Evolutionary conservation across 2,329 filamentous ascomycete genomes (phyloP).

Genomic region (Botryosphaeria dothidea): DNA sequence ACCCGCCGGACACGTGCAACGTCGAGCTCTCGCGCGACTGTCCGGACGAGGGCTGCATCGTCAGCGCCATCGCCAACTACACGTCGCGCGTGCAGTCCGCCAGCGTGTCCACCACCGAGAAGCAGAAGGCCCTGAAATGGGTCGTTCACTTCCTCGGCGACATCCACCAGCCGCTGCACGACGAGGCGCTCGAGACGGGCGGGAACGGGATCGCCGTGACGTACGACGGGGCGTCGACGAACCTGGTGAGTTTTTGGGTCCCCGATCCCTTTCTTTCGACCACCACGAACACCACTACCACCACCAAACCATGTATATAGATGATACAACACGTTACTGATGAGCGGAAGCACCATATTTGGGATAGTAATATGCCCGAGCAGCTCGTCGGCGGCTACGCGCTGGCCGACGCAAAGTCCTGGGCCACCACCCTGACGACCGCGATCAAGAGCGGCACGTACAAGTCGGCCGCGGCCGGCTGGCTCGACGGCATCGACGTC

Average conservation of each 20-base stretch:
- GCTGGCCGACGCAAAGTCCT: slow-evolving; percentile 38
- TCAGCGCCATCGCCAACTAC: slow-evolving; percentile 57
- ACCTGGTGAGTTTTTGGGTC: slow-evolving; percentile 23
- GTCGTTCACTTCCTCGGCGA: slow-evolving; percentile 65
- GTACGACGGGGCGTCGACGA: slow-evolving; percentile 42
- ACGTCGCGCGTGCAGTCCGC: slow-evolving; percentile 40
- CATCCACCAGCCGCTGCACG: slow-evolving; percentile 70
- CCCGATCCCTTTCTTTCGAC: neutral
- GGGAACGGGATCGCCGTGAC: slow-evolving; percentile 48
- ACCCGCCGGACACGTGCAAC: slow-evolving; percentile 49
- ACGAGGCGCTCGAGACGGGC: slow-evolving; percentile 48
- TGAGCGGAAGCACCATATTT: slow-evolving; percentile 28
- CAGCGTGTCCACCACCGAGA: slow-evolving; percentile 32
- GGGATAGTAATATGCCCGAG: slow-evolving; percentile 46
- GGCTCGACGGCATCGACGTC: slow-evolving; percentile 40
- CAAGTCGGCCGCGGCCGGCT: slow-evolving; percentile 24
- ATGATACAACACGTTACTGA: too few relatives aligned
- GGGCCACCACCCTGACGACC: slow-evolving; percentile 38
- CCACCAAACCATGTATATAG: too few relatives aligned
- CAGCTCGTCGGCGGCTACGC: slow-evolving; percentile 42
- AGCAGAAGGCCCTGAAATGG: slow-evolving; percentile 50
- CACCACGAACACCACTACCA: too few relatives aligned
- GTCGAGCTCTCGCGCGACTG: slow-evolving; percentile 56
- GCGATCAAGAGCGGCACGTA: slow-evolving; percentile 44
- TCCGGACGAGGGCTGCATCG: slow-evolving; percentile 49